Evolutionary conservation across 805 yeast genomes (phyloP).

Genomic region (Lipomyces lipofer): DNA sequence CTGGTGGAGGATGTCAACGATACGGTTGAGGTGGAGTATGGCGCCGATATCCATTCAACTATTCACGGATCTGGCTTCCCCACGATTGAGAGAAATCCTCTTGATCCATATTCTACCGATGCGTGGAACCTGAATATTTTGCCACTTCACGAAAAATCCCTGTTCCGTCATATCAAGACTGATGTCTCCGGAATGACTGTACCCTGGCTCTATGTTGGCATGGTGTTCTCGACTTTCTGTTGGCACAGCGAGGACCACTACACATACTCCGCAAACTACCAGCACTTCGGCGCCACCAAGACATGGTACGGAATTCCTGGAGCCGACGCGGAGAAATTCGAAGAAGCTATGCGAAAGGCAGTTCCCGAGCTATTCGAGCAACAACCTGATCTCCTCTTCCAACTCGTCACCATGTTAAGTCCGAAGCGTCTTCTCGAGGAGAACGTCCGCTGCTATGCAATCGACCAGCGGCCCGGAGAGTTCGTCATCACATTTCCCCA

Average conservation of each 20-base stretch:
- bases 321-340: constrained; percentile 60
- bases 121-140: constrained; percentile 44
- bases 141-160: constrained; percentile 40
- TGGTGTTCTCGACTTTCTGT: constrained; percentile 86
- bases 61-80: constrained; percentile 45
- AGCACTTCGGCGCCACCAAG: constrained; percentile 85
- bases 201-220: constrained; percentile 94
- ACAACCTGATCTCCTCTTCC: constrained; percentile 88
- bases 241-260: constrained; percentile 98
- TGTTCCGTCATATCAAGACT: constrained; percentile 38
- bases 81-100: constrained; percentile 35
- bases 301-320: constrained; percentile 94
- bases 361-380: constrained; percentile 81
- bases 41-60: constrained; percentile 44
- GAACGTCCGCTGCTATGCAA: constrained; percentile 52
- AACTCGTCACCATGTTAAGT: constrained; percentile 74
- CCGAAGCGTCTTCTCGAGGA: constrained; percentile 56
- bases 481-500: constrained; percentile 83
- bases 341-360: constrained; percentile 54
- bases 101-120: constrained; percentile 38
- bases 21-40: constrained; percentile 43
- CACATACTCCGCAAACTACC: constrained; percentile 86
- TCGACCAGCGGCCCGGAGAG: constrained; percentile 77
- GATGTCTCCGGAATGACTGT: constrained; percentile 85
- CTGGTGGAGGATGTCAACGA: constrained; percentile 37